Base-by-base conservation (phyloP, 441 rosid species). In the Sinapis alba region DNA sequence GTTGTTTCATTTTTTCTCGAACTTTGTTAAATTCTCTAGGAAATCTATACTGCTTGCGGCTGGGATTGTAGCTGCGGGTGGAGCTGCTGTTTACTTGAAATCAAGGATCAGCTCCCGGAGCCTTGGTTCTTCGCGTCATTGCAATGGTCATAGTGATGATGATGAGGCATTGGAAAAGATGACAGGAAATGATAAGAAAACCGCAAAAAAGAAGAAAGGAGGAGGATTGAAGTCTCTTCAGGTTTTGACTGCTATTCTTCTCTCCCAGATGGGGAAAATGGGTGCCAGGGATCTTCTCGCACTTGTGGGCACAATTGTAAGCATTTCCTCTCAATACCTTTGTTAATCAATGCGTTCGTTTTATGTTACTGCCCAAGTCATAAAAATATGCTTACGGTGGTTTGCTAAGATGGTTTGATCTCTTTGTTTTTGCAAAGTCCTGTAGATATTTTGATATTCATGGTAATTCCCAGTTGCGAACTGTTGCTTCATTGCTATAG, bases 281-380 rank as follows among this genome's bases (percentile, higher is more conserved):
- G 99, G 99, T 76, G 94, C 90, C 65, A 90, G 88, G 77, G 91
- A 96, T 83, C 91, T 96, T 81, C 83, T 94, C 68, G 86, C 97
- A 47, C 79, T 96, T 80, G 82, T 89, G 56, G 98, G 81, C 75
- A 84, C 89, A 28, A 96, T 89, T 86, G 99, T 96, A 86, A 83
- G 94, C 75, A 69, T 80, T 72, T 80, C 64, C 62, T 66, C 36
- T 56, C 70, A 30, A 15, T 59, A n/a, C 19, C 0, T 67, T 36
- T 23, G 53, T 21, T 38, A n/a, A n/a, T n/a, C n/a, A n/a, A n/a
- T n/a, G n/a, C n/a, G n/a, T n/a, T n/a, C n/a, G n/a, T n/a, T n/a
- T n/a, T n/a, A n/a, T n/a, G n/a, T n/a, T n/a, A n/a, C n/a, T n/a
- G n/a, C n/a, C n/a, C n/a, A n/a, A n/a, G n/a, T n/a, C n/a, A n/a